A percentile compares a stretch with the other conserved stretches of the same genome.
phyloP scores from a whole-genome alignment of 192 early-diverging fungal species.

The Phycomyces blakesleeanus region DNA sequence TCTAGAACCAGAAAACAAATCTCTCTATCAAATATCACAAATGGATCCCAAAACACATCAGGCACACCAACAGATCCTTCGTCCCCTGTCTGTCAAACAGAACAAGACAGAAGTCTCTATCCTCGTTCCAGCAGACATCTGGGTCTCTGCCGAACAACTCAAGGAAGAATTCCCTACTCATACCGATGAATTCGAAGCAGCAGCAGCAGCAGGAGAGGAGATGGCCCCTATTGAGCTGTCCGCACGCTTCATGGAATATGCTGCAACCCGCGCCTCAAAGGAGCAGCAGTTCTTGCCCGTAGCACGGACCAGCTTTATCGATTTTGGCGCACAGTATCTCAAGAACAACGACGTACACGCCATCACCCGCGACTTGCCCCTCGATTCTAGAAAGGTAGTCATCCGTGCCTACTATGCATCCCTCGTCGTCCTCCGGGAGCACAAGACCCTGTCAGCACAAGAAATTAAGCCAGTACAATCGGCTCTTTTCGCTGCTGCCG shows the following conservation, averaged over 20 bases:
- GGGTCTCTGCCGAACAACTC: conserved; percentile 85
- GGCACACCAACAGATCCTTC: conserved; percentile 44
- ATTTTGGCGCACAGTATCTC: conserved; percentile 72
- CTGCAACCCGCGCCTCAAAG: conserved; percentile 34
- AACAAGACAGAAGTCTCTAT: conserved; percentile 76
- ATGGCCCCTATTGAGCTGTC: conserved; percentile 68
- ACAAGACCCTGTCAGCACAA: conserved; percentile 30
- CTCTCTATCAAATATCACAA: too few relatives aligned
- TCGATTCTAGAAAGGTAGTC: conserved; percentile 55
- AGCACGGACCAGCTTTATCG: conserved; percentile 64
- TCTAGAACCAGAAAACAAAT: too few relatives aligned
- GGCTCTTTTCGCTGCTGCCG: conserved; percentile 69
- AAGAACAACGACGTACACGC: conserved; percentile 83
- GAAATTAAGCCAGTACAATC: conserved; percentile 45
- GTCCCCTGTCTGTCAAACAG: conserved; percentile 78
- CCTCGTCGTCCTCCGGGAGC: conserved; percentile 56
- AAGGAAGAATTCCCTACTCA: conserved; percentile 65
- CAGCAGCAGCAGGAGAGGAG: conserved; percentile 54
- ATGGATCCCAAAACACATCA: conserved; percentile 25
- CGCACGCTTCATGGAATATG: conserved; percentile 68
- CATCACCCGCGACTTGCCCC: conserved; percentile 50
- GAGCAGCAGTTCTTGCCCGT: conserved; percentile 67
- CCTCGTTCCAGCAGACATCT: conserved; percentile 77
- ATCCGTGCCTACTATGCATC: conserved; percentile 79
- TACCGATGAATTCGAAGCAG: background rate